These are phyloP conservation scores for Thamnidium elegans DNA, from an alignment of 192 early-diverging fungal genomes.

Conservation along the genomic window DNA sequence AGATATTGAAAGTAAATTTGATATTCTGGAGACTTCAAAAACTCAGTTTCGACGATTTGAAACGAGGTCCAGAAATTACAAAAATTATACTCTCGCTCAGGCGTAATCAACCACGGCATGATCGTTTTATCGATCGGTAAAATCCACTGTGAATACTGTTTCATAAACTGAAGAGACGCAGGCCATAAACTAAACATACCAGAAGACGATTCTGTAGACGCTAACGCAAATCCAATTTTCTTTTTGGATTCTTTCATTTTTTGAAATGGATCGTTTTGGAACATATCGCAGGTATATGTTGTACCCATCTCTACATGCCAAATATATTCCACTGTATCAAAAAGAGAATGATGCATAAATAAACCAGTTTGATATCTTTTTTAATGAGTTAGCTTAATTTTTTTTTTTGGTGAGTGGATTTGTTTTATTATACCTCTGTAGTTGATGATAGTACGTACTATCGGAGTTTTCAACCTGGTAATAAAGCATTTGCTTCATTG, in stretches of 20 bases:
- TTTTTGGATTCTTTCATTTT: slow-evolving; percentile 68
- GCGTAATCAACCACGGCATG: slow-evolving; percentile 50
- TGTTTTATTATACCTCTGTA: not conserved
- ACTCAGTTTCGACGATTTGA: slow-evolving; percentile 73
- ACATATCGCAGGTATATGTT: slow-evolving; percentile 72
- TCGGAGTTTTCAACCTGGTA: slow-evolving; percentile 49
- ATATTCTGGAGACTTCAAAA: slow-evolving; percentile 66
- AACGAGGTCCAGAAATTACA: slow-evolving; percentile 84
- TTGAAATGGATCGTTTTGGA: slow-evolving; percentile 74
- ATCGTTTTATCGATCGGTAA: slow-evolving; percentile 33
- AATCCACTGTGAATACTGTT: slow-evolving; percentile 43
- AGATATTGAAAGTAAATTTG: slow-evolving; percentile 66
- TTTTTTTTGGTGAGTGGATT: too few relatives aligned
- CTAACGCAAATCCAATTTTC: slow-evolving; percentile 52
- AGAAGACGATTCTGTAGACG: slow-evolving; percentile 50
- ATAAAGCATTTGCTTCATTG: slow-evolving; percentile 54
- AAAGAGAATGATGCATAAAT: slow-evolving; percentile 70
- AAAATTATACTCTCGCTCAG: slow-evolving; percentile 48
- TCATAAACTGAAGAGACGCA: slow-evolving; percentile 47
- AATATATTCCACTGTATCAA: slow-evolving; percentile 70
- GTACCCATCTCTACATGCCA: slow-evolving; percentile 82
- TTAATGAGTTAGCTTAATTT: too few relatives aligned
- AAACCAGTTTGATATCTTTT: slow-evolving; percentile 63
- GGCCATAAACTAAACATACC: slow-evolving; percentile 75
- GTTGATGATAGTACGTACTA: too few relatives aligned